phyloP scores from a whole-genome alignment of 179 eudicot genomes.

The Actinidia arguta region DNA sequence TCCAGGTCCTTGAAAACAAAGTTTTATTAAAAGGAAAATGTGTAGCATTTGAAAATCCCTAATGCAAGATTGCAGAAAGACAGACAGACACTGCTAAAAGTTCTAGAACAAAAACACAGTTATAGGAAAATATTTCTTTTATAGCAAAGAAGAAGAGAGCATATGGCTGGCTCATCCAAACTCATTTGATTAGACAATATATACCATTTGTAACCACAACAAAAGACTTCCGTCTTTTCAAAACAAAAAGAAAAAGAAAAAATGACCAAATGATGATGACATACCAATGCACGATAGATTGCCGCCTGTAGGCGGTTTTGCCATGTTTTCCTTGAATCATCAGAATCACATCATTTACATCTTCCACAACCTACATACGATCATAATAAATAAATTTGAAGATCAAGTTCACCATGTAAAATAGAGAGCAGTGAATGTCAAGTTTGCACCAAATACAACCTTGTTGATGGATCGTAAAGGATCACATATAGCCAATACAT shows the following conservation, averaged over 20 bases:
- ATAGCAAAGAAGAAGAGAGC: background rate
- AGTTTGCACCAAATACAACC: conserved; percentile 40
- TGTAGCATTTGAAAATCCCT: background rate
- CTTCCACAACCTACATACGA: conserved; percentile 74
- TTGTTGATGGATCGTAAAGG: conserved; percentile 59
- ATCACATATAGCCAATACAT: conserved; percentile 77
- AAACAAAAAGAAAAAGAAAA: too few species aligned
- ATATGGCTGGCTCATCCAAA: background rate
- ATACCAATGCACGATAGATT: conserved; percentile 89
- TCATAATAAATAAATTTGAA: background rate
- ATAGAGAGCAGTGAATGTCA: background rate
- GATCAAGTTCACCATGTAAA: conserved; percentile 10
- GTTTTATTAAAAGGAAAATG: background rate
- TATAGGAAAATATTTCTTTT: background rate
- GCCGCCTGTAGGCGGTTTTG: conserved; percentile 85
- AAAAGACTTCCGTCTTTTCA: background rate
- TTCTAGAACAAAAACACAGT: background rate
- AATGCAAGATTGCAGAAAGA: background rate
- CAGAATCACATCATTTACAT: conserved; percentile 82
- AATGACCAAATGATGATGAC: background rate
- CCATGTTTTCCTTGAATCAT: conserved; percentile 72
- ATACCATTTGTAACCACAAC: background rate
- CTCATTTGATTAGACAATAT: background rate
- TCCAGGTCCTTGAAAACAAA: background rate
- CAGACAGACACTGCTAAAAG: background rate